phyloP scores from a whole-genome alignment of 1,284 basidiomycete genomes.

The Microbotryomycetes sp. region DNA sequence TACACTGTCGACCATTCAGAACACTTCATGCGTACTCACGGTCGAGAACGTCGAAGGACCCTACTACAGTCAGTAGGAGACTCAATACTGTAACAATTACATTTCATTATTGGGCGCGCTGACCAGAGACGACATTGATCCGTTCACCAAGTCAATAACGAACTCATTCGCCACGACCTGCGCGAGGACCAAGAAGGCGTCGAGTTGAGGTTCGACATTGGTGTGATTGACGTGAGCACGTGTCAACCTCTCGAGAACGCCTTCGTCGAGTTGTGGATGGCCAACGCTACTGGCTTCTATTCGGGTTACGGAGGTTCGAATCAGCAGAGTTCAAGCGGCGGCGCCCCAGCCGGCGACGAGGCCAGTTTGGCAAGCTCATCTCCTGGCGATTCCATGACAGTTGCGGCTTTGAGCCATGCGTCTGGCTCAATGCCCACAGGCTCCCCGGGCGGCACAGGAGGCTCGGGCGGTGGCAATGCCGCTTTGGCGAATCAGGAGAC shows the following conservation, averaged over 20 bases:
- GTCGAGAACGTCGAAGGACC: constrained; percentile 44
- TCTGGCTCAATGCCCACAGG: neutral
- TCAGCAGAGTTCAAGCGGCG: constrained; percentile 36
- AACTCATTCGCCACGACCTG: constrained; percentile 47
- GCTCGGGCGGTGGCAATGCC: neutral
- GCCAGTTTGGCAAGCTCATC: neutral
- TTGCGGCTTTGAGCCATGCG: neutral
- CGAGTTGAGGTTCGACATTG: constrained; percentile 52
- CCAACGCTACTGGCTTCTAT: constrained; percentile 42
- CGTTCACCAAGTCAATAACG: constrained; percentile 36
- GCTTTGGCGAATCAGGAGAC: constrained; percentile 31
- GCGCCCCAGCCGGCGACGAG: constrained; percentile 22
- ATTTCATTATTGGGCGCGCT: too few species aligned
- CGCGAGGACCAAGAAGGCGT: constrained; percentile 43
- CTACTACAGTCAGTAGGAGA: constrained; percentile 41
- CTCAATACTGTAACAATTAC: too few species aligned
- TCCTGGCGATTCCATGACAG: neutral
- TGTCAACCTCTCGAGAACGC: constrained; percentile 59
- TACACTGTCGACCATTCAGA: neutral
- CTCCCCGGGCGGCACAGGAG: neutral
- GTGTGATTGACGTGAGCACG: constrained; percentile 61
- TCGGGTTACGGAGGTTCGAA: too few species aligned
- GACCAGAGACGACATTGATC: neutral
- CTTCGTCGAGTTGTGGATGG: constrained; percentile 52
- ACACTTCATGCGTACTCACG: constrained; percentile 25